Evolutionary conservation across 2,329 filamentous ascomycete genomes (phyloP).

Genomic region (Sarocladium brachiariae): DNA sequence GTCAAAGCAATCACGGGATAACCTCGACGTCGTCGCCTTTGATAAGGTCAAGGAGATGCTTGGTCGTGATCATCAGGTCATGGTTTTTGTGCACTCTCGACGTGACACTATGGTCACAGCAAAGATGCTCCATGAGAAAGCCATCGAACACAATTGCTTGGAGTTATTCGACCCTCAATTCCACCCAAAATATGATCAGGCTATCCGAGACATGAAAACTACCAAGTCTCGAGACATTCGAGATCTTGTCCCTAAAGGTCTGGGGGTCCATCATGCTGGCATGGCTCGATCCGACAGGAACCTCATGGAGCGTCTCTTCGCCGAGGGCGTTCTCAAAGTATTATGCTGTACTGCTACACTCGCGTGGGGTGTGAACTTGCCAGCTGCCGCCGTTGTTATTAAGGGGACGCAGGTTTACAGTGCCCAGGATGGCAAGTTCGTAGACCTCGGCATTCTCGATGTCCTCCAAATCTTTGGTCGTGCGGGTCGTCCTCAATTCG

Average conservation of each 20-base stretch:
- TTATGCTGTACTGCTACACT: conserved; percentile 97
- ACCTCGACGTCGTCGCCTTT: conserved; percentile 79
- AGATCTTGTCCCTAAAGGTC: conserved; percentile 81
- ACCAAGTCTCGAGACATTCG: conserved; percentile 82
- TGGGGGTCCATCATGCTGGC: conserved; percentile 93
- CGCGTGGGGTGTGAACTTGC: conserved; percentile 98
- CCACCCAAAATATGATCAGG: conserved; percentile 74
- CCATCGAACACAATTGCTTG: conserved; percentile 67
- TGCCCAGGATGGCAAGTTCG: conserved; percentile 91
- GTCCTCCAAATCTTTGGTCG: conserved; percentile 98
- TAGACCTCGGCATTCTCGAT: conserved; percentile 92
- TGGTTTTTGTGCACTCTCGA: conserved; percentile 98
- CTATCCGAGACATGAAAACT: conserved; percentile 75
- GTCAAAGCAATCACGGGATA: conserved; percentile 75
- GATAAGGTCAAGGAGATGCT: conserved; percentile 96
- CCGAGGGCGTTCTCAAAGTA: conserved; percentile 87
- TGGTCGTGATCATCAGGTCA: conserved; percentile 85
- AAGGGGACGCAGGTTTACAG: conserved; percentile 98
- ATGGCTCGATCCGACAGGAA: conserved; percentile 94
- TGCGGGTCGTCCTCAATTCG: conserved; percentile 94
- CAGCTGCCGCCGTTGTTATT: conserved; percentile 92
- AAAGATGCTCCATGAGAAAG: conserved; percentile 78
- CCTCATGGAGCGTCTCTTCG: conserved; percentile 88
- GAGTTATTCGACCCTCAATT: conserved; percentile 77
- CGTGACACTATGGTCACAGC: conserved; percentile 90